Evolutionary conservation across 495 filamentous ascomycete species (phyloP), one percentile per base, ranked within the genome.

Genomic region (Xylona heveae): DNA sequence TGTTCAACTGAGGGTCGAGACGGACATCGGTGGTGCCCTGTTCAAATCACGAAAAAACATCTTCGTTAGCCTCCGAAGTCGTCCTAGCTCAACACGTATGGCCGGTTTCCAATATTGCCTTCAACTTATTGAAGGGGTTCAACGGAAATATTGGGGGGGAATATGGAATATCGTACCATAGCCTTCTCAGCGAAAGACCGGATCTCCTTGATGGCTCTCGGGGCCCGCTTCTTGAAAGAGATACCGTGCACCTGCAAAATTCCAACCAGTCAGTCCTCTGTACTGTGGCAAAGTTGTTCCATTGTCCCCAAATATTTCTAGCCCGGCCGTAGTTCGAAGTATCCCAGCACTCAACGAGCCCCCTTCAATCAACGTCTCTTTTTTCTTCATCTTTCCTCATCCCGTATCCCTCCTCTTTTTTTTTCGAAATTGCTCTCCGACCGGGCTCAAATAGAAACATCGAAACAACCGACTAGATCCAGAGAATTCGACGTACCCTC

Each of bases 191-290:
- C 81, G 52, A 99, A 99, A 41, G 59, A 65, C 62, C 78, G 73
- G 62, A 99, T 95, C 74, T 93, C 85, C 76, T 95, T 99, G 66
- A 99, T 90, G 47, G 88, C 88, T 45, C 72, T 66, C 51, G 88
- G 88, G 53, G 88, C 90, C 53, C 88, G 73, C 78, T 99, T 94
- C 78, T 99, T 99, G 82, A 99, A 99, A 49, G 68, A 69, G 42
- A 85, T 81, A 60, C 88, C 88, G 64, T 92, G 81, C 53, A 85
- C 62, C 85, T 95, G 35, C 23, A 35, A 31, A 33, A 35, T 34
- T 42, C 42, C 1, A 35, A 35, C 44, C 42, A 46, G 41, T 52
- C 46, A 49, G 48, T 18, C n/a, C 14, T 24, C n/a, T n/a, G n/a
- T n/a, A n/a, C n/a, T n/a, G n/a, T n/a, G n/a, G n/a, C 38, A 33